Conservation (phyloP, 768 basidiomycete genomes). For the Lentinula sp. region DNA sequence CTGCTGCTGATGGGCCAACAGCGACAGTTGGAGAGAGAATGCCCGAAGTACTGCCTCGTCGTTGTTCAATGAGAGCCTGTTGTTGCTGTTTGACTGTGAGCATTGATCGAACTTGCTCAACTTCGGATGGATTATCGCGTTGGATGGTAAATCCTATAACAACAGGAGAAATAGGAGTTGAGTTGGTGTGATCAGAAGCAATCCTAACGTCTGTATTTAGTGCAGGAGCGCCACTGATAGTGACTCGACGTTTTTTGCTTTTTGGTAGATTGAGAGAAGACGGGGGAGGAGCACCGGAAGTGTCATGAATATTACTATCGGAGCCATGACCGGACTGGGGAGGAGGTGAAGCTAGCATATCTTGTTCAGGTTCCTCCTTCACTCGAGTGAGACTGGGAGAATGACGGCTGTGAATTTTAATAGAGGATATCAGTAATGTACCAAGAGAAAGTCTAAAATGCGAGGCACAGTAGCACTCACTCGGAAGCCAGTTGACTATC, state of each 20-base stretch:
- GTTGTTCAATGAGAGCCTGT: conserved; percentile 65
- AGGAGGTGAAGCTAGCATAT: conserved; percentile 32
- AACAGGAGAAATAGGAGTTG: conserved; percentile 61
- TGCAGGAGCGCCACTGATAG: conserved; percentile 52
- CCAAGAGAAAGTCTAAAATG: neutral
- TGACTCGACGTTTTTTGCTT: conserved; percentile 65
- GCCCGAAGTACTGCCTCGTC: conserved; percentile 52
- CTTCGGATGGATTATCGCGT: conserved; percentile 50
- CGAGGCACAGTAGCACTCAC: conserved; percentile 28
- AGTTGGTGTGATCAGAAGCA: conserved; percentile 34
- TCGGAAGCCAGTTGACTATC: conserved; percentile 34
- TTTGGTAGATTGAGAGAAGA: conserved; percentile 38
- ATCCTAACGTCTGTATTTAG: conserved; percentile 48
- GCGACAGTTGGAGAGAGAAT: conserved; percentile 25
- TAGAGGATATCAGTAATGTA: conserved; percentile 15
- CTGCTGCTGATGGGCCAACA: conserved; percentile 17
- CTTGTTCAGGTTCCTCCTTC: conserved; percentile 61
- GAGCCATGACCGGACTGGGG: conserved; percentile 17
- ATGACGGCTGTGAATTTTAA: conserved; percentile 24
- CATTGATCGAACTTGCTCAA: conserved; percentile 61
- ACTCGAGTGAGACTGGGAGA: conserved; percentile 44
- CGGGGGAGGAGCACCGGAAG: conserved; percentile 28
- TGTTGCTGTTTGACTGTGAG: conserved; percentile 64
- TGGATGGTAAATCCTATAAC: conserved; percentile 55
- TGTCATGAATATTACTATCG: conserved; percentile 18